Conservation (phyloP, 129 eudicot species). For the Chrysanthemum lavandulifolium region DNA sequence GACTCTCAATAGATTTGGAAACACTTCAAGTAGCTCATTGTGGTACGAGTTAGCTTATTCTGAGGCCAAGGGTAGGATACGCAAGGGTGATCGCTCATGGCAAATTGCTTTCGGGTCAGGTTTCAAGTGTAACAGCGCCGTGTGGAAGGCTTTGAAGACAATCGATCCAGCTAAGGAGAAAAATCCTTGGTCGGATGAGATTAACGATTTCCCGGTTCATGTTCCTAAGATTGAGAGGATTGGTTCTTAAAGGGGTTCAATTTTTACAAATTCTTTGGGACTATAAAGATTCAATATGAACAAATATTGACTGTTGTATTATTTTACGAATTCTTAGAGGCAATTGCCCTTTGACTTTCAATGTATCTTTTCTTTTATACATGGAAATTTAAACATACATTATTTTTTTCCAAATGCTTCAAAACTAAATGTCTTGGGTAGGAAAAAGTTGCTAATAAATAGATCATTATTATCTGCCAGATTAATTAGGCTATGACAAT, state of each 20-base stretch:
- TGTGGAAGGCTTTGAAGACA: constrained; percentile 54
- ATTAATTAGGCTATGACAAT: not conserved
- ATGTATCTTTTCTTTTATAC: constrained; percentile 15
- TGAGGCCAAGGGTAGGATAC: constrained; percentile 71
- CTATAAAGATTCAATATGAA: constrained; percentile 1
- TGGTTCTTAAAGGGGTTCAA: constrained; percentile 23
- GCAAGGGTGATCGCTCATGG: constrained; percentile 59
- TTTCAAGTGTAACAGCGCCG: constrained; percentile 53
- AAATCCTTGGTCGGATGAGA: constrained; percentile 58
- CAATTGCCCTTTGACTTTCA: constrained; percentile 26
- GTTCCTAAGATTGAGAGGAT: constrained; percentile 46
- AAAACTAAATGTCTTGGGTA: not conserved
- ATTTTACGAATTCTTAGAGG: constrained; percentile 22
- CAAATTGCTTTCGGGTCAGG: constrained; percentile 62
- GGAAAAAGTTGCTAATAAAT: not conserved
- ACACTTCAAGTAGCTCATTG: constrained; percentile 66
- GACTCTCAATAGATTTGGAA: constrained; percentile 64
- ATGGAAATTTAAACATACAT: not conserved
- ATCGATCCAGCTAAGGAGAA: constrained; percentile 51
- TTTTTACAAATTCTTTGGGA: constrained; percentile 1
- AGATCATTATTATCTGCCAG: not conserved
- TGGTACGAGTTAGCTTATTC: constrained; percentile 66
- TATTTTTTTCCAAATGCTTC: not conserved
- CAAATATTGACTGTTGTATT: constrained; percentile 13
- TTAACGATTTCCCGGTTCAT: constrained; percentile 54